These are phyloP conservation scores for Heracleum sosnowskyi DNA, from an alignment of 129 eudicot species.

Conservation along the genomic window DNA sequence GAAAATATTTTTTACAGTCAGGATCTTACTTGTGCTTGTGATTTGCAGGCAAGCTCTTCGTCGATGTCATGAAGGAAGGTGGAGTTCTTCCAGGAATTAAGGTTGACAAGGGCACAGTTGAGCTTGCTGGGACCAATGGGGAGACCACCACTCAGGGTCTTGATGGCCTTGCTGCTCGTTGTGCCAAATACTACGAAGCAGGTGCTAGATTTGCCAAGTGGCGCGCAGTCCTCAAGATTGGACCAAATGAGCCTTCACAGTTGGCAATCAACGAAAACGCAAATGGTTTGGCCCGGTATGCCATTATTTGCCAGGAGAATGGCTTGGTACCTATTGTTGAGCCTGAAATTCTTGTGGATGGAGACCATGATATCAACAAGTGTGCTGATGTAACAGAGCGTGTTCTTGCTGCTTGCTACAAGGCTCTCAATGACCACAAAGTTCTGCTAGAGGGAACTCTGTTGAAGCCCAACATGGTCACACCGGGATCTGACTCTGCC, in stretches of 20 bases:
- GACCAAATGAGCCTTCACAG: conserved; percentile 86
- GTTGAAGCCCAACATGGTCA: conserved; percentile 96
- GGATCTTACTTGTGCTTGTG: neutral
- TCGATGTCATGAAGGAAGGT: conserved; percentile 85
- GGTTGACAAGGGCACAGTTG: conserved; percentile 99
- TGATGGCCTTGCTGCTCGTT: conserved; percentile 73
- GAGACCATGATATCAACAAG: conserved; percentile 68
- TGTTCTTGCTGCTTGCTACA: conserved; percentile 90
- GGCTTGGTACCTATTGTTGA: conserved; percentile 92
- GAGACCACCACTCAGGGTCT: conserved; percentile 99
- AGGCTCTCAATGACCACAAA: conserved; percentile 93
- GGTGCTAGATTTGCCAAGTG: conserved; percentile 95
- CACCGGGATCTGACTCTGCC: conserved; percentile 70
- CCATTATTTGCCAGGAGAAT: conserved; percentile 91
- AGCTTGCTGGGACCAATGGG: conserved; percentile 86
- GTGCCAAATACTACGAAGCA: conserved; percentile 69
- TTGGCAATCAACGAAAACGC: conserved; percentile 83
- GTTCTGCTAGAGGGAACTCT: conserved; percentile 87
- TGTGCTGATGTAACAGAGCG: conserved; percentile 92
- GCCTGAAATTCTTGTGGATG: conserved; percentile 93
- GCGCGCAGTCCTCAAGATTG: conserved; percentile 88
- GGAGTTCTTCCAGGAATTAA: conserved; percentile 95
- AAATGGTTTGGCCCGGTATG: conserved; percentile 85
- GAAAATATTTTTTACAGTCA: too few relatives aligned
- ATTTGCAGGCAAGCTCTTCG: conserved; percentile 77